These are phyloP conservation scores for Cryptosporidium andersoni DNA, from an alignment of 169 alveolate species.

Conservation along the genomic window DNA sequence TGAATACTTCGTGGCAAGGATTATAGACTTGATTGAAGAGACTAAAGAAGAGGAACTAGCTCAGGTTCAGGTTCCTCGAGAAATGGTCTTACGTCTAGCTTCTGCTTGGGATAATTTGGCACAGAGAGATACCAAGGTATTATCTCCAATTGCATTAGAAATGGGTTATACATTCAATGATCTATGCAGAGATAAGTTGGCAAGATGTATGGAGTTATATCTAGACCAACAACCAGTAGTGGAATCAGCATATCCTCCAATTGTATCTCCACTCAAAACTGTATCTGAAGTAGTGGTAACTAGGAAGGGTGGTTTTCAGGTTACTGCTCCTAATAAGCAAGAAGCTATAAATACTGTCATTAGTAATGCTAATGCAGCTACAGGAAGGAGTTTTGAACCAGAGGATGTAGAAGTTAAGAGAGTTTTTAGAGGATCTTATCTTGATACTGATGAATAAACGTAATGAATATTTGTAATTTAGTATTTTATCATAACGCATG, in stretches of 20 bases:
- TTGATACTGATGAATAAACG: no score
- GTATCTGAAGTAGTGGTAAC: not conserved
- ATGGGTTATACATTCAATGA: constrained; percentile 32
- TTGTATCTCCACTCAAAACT: not conserved
- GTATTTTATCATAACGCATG: no score
- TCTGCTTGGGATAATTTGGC: constrained; percentile 11
- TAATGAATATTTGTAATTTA: no score
- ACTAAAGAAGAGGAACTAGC: not conserved
- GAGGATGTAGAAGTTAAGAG: no score
- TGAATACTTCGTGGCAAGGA: constrained; percentile 3
- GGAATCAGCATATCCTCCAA: not conserved
- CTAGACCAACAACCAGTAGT: not conserved
- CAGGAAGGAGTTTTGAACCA: no score
- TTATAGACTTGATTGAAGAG: not conserved
- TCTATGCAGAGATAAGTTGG: constrained; percentile 16
- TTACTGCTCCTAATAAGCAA: not conserved
- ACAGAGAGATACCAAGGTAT: not conserved
- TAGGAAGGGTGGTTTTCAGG: not conserved
- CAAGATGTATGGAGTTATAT: constrained; percentile 1
- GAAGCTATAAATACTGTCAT: not conserved
- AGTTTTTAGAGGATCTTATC: no score
- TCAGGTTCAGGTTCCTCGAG: constrained; percentile 4
- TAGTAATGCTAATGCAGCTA: no score
- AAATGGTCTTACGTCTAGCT: constrained; percentile 13
- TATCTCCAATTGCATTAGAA: not conserved